phyloP scores from a whole-genome alignment of 1,139 yeast species.

The Meyerozyma athensensis region DNA sequence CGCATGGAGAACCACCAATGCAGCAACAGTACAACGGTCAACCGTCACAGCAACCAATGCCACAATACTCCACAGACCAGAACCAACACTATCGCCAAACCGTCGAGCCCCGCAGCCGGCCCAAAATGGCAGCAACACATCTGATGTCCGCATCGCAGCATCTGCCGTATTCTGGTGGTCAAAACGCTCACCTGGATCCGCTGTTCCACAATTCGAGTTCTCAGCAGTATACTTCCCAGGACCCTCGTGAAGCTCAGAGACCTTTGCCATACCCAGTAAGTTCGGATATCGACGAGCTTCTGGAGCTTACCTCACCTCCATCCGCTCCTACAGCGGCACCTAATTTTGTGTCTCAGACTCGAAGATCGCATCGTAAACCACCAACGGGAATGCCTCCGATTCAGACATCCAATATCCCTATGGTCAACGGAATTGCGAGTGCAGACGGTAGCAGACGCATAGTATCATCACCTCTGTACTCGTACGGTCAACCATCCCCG shows the following conservation, averaged over 20 bases:
- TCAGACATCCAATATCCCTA: not conserved
- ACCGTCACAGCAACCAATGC: slow-evolving; percentile 6
- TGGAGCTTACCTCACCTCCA: not conserved
- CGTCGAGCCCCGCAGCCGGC: no score
- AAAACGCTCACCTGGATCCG: not conserved
- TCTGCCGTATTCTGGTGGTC: no score
- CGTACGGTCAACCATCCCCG: not conserved
- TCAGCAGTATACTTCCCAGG: slow-evolving; percentile 5
- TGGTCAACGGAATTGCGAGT: not conserved
- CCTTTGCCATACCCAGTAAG: slow-evolving; percentile 2
- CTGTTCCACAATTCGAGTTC: slow-evolving; percentile 1
- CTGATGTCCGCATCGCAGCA: no score
- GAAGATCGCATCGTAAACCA: not conserved
- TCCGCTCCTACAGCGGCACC: not conserved
- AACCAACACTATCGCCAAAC: slow-evolving; percentile 7
- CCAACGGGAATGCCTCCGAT: slow-evolving; percentile 2
- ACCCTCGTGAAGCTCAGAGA: slow-evolving; percentile 5
- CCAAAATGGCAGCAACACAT: no score
- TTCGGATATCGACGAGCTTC: slow-evolving; percentile 1
- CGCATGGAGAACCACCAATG: not conserved
- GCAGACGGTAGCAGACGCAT: slow-evolving; percentile 1
- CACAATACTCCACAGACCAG: slow-evolving; percentile 10
- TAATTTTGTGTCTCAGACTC: not conserved
- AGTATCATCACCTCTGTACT: not conserved
- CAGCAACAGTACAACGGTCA: slow-evolving; percentile 7